These are phyloP conservation scores for Phalaenopsis aphrodite DNA, from an alignment of 106 monocot species.

Conservation along the genomic window DNA sequence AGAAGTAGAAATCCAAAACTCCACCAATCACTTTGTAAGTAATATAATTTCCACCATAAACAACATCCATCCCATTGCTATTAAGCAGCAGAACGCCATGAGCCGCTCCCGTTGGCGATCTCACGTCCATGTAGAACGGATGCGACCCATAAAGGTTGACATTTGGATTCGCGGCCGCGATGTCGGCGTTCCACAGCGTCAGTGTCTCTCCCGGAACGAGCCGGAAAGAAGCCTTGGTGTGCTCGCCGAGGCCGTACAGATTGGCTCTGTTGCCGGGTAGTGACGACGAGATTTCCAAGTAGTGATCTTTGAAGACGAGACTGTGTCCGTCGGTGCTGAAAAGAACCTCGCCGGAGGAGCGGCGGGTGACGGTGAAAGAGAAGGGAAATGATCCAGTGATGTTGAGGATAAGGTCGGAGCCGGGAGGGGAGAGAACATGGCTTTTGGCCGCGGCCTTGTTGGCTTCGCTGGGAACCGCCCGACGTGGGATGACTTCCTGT, in stretches of 20 bases:
- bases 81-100: constrained; percentile 54
- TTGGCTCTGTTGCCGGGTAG: constrained; percentile 27
- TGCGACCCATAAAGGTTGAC: constrained; percentile 65
- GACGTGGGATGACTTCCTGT: constrained; percentile 24
- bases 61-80: constrained; percentile 60
- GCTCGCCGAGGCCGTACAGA: constrained; percentile 59
- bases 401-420: constrained; percentile 40
- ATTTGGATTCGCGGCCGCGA: constrained; percentile 14
- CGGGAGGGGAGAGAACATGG: constrained; percentile 8
- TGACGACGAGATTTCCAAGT: constrained; percentile 32
- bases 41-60: constrained; percentile 25
- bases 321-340: constrained; percentile 6
- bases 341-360: constrained; percentile 36
- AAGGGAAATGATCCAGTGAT: constrained; percentile 24
- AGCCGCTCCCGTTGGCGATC: constrained; percentile 14
- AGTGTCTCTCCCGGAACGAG: constrained; percentile 34
- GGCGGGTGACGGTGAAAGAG: constrained; percentile 39
- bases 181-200: constrained; percentile 67
- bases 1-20: constrained; percentile 48
- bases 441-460: too few relatives aligned
- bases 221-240: constrained; percentile 44
- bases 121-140: constrained; percentile 71
- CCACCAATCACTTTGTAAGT: constrained; percentile 64
- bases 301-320: constrained; percentile 38
- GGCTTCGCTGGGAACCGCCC: not conserved